A percentile compares a stretch with the other conserved stretches of the same genome.
Evolutionary conservation across 768 basidiomycete species (phyloP).

Genomic region (Coprinellus micaceus): DNA sequence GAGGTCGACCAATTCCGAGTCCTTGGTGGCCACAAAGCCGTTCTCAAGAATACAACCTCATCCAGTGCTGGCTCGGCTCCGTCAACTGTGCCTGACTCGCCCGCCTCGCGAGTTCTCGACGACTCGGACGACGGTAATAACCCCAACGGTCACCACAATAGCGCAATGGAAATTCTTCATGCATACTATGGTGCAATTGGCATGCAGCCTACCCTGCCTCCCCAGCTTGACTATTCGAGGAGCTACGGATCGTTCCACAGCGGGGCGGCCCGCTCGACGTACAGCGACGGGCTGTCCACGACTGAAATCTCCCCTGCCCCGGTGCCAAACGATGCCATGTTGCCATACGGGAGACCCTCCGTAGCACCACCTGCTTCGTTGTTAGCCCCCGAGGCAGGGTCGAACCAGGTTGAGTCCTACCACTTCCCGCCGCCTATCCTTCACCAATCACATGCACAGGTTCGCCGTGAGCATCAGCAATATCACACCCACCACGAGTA

Average conservation of each 20-base stretch:
- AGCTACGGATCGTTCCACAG: neutral
- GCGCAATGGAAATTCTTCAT: constrained; percentile 22
- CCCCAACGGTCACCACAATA: constrained; percentile 18
- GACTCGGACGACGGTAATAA: constrained; percentile 18
- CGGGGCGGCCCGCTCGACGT: constrained; percentile 4
- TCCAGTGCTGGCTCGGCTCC: constrained; percentile 4
- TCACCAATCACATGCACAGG: too few species aligned
- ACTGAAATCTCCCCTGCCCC: too few species aligned
- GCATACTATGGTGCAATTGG: constrained; percentile 19
- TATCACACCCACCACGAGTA: too few species aligned
- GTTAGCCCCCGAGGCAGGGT: too few species aligned
- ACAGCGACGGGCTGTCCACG: too few species aligned
- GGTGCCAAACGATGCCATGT: too few species aligned
- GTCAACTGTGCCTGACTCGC: constrained; percentile 16
- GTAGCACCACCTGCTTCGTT: too few species aligned
- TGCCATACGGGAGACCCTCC: too few species aligned
- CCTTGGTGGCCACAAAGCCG: constrained; percentile 34
- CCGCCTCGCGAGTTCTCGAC: constrained; percentile 14
- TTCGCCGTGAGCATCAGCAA: too few species aligned
- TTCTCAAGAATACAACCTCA: constrained; percentile 30
- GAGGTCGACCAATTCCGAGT: constrained; percentile 33
- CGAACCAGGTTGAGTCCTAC: too few species aligned
- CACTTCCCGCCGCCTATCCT: too few species aligned
- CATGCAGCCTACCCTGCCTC: neutral
- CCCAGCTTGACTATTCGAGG: constrained; percentile 16